Conservation (phyloP, 139 green algal genomes). For the Chlamydomonas eustigma region DNA sequence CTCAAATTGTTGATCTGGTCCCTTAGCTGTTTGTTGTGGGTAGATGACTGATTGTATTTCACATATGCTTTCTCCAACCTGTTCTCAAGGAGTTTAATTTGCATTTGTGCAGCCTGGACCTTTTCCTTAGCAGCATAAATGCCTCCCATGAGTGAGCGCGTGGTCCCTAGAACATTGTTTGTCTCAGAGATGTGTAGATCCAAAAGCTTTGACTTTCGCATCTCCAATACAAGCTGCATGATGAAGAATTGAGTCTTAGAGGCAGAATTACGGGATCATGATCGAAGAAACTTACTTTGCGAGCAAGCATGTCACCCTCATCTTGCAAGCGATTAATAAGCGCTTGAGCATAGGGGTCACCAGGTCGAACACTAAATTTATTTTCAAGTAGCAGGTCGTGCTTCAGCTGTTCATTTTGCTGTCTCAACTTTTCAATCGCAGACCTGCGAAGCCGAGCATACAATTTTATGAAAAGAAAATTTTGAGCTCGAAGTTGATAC, state of each 20-base stretch:
- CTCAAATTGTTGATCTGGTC: slow-evolving; percentile 81
- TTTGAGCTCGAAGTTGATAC: not conserved
- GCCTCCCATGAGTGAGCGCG: slow-evolving; percentile 70
- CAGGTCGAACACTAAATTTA: slow-evolving; percentile 77
- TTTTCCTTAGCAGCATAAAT: slow-evolving; percentile 68
- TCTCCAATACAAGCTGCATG: slow-evolving; percentile 61
- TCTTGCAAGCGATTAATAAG: slow-evolving; percentile 49
- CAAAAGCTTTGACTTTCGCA: slow-evolving; percentile 52
- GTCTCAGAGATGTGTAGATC: slow-evolving; percentile 38
- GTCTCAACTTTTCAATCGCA: slow-evolving; percentile 74
- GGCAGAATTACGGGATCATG: not conserved
- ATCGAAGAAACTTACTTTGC: slow-evolving; percentile 35
- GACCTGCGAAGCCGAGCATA: slow-evolving; percentile 38
- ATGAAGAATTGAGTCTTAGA: not conserved
- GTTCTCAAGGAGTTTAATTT: slow-evolving; percentile 83
- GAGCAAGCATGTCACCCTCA: slow-evolving; percentile 46
- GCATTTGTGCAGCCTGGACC: slow-evolving; percentile 49
- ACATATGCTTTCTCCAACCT: slow-evolving; percentile 61
- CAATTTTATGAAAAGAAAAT: not conserved
- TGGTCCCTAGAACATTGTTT: slow-evolving; percentile 32
- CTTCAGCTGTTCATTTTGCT: slow-evolving; percentile 82
- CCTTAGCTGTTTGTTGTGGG: slow-evolving; percentile 72
- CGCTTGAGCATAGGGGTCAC: slow-evolving; percentile 31
- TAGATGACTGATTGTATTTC: slow-evolving; percentile 73
- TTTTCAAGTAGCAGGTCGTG: slow-evolving; percentile 88